A percentile compares a stretch with the other conserved stretches of the same genome.
phyloP scores from a whole-genome alignment of 768 basidiomycete species.

The Kwoniella europaea region DNA sequence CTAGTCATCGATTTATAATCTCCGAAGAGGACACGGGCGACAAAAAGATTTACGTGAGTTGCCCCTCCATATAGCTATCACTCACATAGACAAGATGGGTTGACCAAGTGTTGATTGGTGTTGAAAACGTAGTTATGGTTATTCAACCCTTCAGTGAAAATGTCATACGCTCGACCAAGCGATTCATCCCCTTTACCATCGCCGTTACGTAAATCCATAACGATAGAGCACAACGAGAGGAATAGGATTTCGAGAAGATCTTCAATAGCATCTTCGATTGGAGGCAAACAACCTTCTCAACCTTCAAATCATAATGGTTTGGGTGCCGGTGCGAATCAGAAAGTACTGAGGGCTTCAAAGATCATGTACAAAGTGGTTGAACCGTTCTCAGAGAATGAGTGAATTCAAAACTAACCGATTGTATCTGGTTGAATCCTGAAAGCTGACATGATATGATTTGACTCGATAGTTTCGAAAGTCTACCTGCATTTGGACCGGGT shows the following conservation, averaged over 20 bases:
- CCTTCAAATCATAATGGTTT: not conserved
- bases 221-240: not conserved
- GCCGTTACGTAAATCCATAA: conserved; percentile 40
- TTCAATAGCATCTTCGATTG: conserved; percentile 5
- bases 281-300: not conserved
- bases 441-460: not conserved
- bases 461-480: conserved; percentile 59
- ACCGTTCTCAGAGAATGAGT: conserved; percentile 14
- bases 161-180: conserved; percentile 71
- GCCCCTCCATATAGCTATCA: not conserved
- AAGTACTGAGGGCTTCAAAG: conserved; percentile 64
- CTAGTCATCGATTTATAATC: conserved; percentile 87
- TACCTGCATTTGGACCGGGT: conserved; percentile 77
- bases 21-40: conserved; percentile 84
- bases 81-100: not conserved
- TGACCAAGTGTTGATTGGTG: not conserved
- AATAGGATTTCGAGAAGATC: conserved; percentile 7
- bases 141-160: conserved; percentile 84
- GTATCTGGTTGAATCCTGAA: not conserved
- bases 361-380: conserved; percentile 78
- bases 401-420: not conserved
- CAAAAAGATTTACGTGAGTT: conserved; percentile 75
- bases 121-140: conserved; percentile 74
- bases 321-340: not conserved
- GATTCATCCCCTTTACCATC: conserved; percentile 67